Base-by-base conservation (phyloP, 2,329 filamentous ascomycete genomes). In the Colletotrichum destructivum region DNA sequence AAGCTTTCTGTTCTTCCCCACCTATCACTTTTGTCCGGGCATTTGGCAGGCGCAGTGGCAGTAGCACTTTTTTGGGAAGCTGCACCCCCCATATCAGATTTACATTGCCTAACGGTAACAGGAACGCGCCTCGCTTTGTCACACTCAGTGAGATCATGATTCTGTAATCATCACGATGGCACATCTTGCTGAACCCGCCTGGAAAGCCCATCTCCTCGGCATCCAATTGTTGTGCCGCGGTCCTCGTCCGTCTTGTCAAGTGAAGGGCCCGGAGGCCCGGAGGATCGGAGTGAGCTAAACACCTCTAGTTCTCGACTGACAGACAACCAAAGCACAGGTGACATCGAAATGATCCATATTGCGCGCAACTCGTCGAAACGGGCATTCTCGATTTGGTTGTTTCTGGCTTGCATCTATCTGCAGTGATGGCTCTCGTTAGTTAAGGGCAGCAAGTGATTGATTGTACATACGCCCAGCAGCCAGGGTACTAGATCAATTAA, bases 81-180 rank as follows among this genome's bases (percentile, higher is more conserved):
- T 56, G 52, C 31, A 21, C 26, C 15, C 35, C 38, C 38, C 13
- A 62, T 67, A 61, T 2, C 31, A 35, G 31, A 35, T 35, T 35
- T 9, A 5, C 31, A 9, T 35, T 35, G 31, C 31, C 31, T 31
- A 31, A 8, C 31, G 59, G 44, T 60, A 63, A 69, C 26, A 23
- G 42, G 40, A 55, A 31, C 47, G 54, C 65, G 46, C 47, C 54
- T 60, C 65, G 69, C 69, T 71, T 15, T 67, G 12, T 44, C 23
- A 15, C 42, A 51, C 51, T 11, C 31, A n/a, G 60, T 72, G 69
- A 72, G 65, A 72, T 72, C 69, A 72, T 72, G 46, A n/a, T 46
- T 15, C 21, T 54, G 59, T 72, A 69, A 69, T 69, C 3, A 63
- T 71, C 63, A 40, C 47, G 46, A 64, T 60, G 54, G 31, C 31